Base-by-base conservation (phyloP, 371 early-diverging fungal genomes). In the Mucor circinelloides region DNA sequence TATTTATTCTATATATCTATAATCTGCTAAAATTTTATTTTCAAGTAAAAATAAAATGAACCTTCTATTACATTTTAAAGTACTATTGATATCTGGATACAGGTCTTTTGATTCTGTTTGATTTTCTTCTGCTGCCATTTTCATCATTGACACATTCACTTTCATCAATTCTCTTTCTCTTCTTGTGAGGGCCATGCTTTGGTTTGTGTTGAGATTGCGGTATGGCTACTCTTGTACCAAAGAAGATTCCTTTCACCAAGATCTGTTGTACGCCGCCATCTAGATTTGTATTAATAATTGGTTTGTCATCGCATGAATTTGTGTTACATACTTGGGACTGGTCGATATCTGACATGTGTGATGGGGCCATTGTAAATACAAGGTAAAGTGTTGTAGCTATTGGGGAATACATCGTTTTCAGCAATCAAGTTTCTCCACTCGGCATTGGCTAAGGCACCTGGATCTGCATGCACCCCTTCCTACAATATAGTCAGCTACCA, bases 111-210 rank as follows among this genome's bases (percentile, higher is more conserved):
- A 21, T 46, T 46, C 42, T 17, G 12, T 17, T 40, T 55, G 76
- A 78, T 34, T 75, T 77, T n/a, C 31, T 30, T 38, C 79, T 77
- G 6, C 10, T 21, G 3, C 21, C 25, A 8, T 50, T 44, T 44
- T 44, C 44, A 44, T 44, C 44, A 44, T 44, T 75, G 64, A 25
- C 21, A 50, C 3, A 0, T 8, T 50, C 12, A 13, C 10, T 50
- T 50, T 50, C 50, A 13, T 44, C 44, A 8, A 9, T 7, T 12
- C 25, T 21, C 25, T 50, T 50, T 50, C 50, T 50, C 23, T 50
- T 50, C 25, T 50, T 50, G 50, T n/a, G 50, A 19, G 50, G 50
- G 2, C 21, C 50, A 9, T 23, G 8, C 10, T 21, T 25, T 23
- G 8, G 50, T 25, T 13, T 36, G 36, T 25, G 25, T 3, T 50